phyloP scores from a whole-genome alignment of 345 rosid genomes.

The Citrus inodora region DNA sequence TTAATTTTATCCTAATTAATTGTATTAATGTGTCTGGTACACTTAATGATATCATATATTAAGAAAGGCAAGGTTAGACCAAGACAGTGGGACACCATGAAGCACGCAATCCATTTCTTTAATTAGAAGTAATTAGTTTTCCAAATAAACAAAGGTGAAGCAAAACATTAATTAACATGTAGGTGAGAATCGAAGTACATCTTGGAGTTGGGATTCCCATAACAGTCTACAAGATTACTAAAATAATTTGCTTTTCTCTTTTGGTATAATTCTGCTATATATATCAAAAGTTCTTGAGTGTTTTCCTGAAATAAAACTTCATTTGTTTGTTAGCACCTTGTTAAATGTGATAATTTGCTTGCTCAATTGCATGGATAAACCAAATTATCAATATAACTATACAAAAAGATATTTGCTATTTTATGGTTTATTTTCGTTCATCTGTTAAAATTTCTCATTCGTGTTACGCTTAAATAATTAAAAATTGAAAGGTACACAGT shows the following conservation, averaged over 20 bases:
- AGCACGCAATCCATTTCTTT: conserved; percentile 7
- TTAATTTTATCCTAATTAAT: neutral
- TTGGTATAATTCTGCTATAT: too few species aligned
- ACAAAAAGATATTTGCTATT: neutral
- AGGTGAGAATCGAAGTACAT: neutral
- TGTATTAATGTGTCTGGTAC: neutral
- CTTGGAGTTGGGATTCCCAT: neutral
- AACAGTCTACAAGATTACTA: neutral
- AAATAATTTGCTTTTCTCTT: too few species aligned
- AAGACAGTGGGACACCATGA: conserved; percentile 5
- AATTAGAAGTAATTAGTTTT: neutral
- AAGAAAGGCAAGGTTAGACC: conserved; percentile 1
- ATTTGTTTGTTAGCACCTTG: neutral
- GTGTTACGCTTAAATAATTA: too few species aligned
- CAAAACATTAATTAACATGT: neutral
- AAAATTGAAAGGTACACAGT: too few species aligned
- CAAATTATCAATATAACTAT: neutral
- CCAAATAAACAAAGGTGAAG: neutral
- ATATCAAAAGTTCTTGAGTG: too few species aligned
- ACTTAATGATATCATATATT: neutral
- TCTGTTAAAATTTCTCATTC: too few species aligned
- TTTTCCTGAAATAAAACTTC: too few species aligned
- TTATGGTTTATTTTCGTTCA: too few species aligned
- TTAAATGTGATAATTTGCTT: neutral
- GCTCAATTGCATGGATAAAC: neutral